These are phyloP conservation scores for Phytophthora tubulina DNA, from an alignment of 352 stramenopile species.

Conservation along the genomic window DNA sequence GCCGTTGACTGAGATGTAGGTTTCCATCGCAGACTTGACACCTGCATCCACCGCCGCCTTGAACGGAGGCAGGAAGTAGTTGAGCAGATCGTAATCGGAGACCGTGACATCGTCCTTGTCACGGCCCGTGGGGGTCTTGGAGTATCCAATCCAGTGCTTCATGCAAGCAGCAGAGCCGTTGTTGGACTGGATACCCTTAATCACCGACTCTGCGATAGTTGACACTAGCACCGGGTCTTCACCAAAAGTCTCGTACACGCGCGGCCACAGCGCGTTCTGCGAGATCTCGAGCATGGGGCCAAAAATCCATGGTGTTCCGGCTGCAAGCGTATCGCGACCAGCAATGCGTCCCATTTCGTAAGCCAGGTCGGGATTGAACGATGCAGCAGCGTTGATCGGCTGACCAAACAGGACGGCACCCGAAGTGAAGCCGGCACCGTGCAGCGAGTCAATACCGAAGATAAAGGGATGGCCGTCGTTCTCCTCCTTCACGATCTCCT, in stretches of 20 bases:
- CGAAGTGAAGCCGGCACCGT: slow-evolving; percentile 88
- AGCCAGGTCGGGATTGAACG: slow-evolving; percentile 87
- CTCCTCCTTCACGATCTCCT: slow-evolving; percentile 77
- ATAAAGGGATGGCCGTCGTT: slow-evolving; percentile 75
- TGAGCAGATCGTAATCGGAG: slow-evolving; percentile 74
- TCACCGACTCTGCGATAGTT: slow-evolving; percentile 68
- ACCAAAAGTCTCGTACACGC: slow-evolving; percentile 94
- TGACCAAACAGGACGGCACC: slow-evolving; percentile 87
- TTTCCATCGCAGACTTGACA: slow-evolving; percentile 92
- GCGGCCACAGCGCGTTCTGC: slow-evolving; percentile 86
- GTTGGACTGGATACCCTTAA: slow-evolving; percentile 82
- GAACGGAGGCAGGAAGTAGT: slow-evolving; percentile 87
- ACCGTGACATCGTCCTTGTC: slow-evolving; percentile 79
- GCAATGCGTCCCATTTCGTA: slow-evolving; percentile 74
- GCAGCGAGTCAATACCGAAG: slow-evolving; percentile 91
- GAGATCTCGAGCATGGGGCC: slow-evolving; percentile 85
- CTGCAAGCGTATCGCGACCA: slow-evolving; percentile 83
- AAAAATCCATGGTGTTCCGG: slow-evolving; percentile 92
- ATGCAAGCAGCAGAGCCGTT: slow-evolving; percentile 78
- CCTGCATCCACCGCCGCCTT: slow-evolving; percentile 74
- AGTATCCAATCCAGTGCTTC: slow-evolving; percentile 91
- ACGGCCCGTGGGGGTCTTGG: slow-evolving; percentile 73
- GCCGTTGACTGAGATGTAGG: slow-evolving; percentile 92
- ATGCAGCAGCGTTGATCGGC: slow-evolving; percentile 88
- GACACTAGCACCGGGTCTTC: slow-evolving; percentile 88